Base-by-base conservation (phyloP, 305 asterid species). In the Fraxinus platypoda region DNA sequence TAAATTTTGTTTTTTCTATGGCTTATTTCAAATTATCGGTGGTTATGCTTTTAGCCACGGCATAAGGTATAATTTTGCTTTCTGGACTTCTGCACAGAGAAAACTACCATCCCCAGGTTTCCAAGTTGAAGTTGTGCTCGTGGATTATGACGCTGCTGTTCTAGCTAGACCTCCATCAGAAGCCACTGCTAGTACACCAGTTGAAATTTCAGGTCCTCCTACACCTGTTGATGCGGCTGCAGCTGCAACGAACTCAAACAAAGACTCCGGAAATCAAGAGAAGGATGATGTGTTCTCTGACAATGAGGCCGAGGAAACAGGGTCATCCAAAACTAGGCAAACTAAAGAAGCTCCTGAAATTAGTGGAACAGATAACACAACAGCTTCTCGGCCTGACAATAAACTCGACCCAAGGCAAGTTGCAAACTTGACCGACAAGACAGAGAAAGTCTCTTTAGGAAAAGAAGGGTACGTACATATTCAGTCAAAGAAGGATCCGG, bases 21-120 rank as follows among this genome's bases (percentile, higher is more conserved):
- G 21, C 9, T 49, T n/a, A 26, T 75, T 28, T 12, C 64, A n/a
- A 77, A 54, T 2, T 46, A 35, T 4, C 34, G 17, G 43, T 12
- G 4, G 37, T 64, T 68, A 12, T 8, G 3, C 21, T 2, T 68
- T 68, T 15, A 8, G 35, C 46, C 74, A 54, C 15, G 6, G 25
- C 31, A 31, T 23, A 15, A 21, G 54, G n/a, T 75, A 76, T 82
- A 46, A 38, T 71, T 17, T 68, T 38, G 59, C 38, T 75, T 28
- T 81, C 21, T 21, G 23, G 33, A 23, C 64, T 70, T 62, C n/a
- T 75, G 52, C 84, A 84, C 94, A 97, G 99, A 91, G 99, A 86
- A 97, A 97, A 89, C 88, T 97, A 70, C 98, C 98, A 76, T 97
- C 99, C 70, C 97, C 98, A 0, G 98, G 98, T 80, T 94, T 97